Base-by-base conservation (phyloP, 2,329 filamentous ascomycete genomes). In the Paecilomyces sp. region DNA sequence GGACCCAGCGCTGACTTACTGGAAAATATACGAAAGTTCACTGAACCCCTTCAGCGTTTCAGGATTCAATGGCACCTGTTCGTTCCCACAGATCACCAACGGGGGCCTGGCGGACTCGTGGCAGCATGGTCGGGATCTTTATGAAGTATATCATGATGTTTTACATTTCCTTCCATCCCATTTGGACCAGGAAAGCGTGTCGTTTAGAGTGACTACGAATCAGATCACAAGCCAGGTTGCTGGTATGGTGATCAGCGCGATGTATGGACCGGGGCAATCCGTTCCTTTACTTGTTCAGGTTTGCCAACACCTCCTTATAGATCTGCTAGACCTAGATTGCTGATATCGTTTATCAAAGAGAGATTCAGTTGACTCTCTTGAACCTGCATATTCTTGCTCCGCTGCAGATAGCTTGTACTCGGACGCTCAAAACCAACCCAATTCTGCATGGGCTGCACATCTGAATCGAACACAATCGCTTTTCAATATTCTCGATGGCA, bases 161-260 rank as follows among this genome's bases (percentile, higher is more conserved):
- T 80, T 94, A 0, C 69, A 76, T 1, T 90, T 93, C 70, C 76
- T 94, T 1, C 90, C 90, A 0, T 62, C 70, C 5, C 74, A 76
- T 3, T 73, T 80, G 41, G 67, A 76, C 31, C 65, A 73, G 12
- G 70, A 80, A 30, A 78, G 77, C 15, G 79, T 90, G 34, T 74
- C 73, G 55, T 93, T 88, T 73, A 83, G 90, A 57, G 89, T 93
- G 11, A 92, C 90, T 0, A 90, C 90, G 71, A 94, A 94, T 73
- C 80, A 86, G 56, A 93, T 95, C 68, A 94, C 91, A 1, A 88
- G 85, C 67, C 88, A 94, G 73, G 90, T 93, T 15, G 89, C 88
- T 11, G 84, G 87, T 59, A 90, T 91, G 84, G 72, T 93, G 6
- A 81, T 91, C 58, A 78, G 82, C 59, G 90, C 88, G 60, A 91